Evolutionary conservation across 2,329 filamentous ascomycete genomes (phyloP).

Genomic region (Eutypella sp.): DNA sequence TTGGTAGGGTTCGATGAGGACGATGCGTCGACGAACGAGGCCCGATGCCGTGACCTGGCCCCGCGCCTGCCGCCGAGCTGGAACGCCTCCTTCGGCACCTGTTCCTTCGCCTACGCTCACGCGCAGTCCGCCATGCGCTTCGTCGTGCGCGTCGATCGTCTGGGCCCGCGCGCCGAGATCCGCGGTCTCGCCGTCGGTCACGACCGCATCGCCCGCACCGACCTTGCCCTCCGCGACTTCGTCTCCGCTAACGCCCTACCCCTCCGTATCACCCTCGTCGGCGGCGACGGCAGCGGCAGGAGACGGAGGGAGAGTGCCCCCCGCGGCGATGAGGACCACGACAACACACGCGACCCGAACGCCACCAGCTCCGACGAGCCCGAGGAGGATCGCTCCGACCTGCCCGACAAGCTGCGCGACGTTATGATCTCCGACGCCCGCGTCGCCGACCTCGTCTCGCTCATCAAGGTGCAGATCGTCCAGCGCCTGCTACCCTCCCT

Average conservation of each 20-base stretch:
- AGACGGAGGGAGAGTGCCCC: background rate
- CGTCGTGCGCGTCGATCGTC: constrained; percentile 73
- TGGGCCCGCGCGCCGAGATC: constrained; percentile 80
- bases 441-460: constrained; percentile 60
- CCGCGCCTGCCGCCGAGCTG: constrained; percentile 69
- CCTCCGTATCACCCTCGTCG: constrained; percentile 46
- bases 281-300: constrained; percentile 26
- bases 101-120: constrained; percentile 84
- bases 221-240: constrained; percentile 70
- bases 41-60: constrained; percentile 51
- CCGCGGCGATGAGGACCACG: background rate
- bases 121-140: constrained; percentile 80
- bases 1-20: constrained; percentile 83
- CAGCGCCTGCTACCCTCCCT: constrained; percentile 77
- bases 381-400: constrained; percentile 44
- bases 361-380: constrained; percentile 10
- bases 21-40: constrained; percentile 61
- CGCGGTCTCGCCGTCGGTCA: constrained; percentile 74
- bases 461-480: constrained; percentile 75
- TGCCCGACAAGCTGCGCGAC: constrained; percentile 45
- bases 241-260: constrained; percentile 57
- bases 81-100: constrained; percentile 68
- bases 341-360: background rate
- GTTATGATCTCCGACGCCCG: constrained; percentile 71
- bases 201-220: constrained; percentile 75